Evolutionary conservation across 495 filamentous ascomycete genomes (phyloP).

Genomic region (Friedmanniomyces endolithicus): DNA sequence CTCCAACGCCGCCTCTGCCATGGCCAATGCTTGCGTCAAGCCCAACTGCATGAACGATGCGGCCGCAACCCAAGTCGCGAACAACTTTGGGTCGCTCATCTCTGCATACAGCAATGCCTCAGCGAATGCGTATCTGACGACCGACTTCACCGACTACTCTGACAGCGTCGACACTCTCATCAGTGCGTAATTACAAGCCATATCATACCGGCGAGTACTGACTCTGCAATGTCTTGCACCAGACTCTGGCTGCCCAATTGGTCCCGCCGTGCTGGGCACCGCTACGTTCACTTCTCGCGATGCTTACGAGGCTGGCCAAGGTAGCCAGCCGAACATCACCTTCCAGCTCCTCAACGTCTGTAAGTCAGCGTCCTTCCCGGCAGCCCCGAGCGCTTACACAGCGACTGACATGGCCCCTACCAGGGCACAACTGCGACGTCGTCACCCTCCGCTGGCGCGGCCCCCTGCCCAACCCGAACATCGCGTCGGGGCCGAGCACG

Average conservation of each 20-base stretch:
- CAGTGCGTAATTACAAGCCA: background rate
- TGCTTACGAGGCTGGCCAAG: background rate
- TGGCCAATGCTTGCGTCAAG: background rate
- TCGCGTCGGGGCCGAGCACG: background rate
- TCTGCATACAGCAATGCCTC: background rate
- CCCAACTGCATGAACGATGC: conserved; percentile 1
- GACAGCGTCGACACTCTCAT: background rate
- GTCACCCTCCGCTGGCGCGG: conserved; percentile 2
- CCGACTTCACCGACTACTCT: conserved; percentile 6
- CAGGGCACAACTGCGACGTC: conserved; percentile 5
- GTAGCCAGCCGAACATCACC: conserved; percentile 1
- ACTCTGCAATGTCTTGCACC: background rate
- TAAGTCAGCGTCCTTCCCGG: background rate
- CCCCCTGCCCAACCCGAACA: background rate
- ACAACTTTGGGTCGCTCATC: background rate
- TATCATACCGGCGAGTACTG: no score
- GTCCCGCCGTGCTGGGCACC: background rate
- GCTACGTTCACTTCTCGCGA: background rate
- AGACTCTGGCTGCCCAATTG: conserved; percentile 1
- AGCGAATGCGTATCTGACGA: background rate
- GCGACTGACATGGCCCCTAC: background rate
- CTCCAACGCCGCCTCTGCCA: background rate
- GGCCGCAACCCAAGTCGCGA: background rate
- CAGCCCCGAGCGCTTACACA: background rate
- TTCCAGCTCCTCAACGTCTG: conserved; percentile 1